Percentiles rank a stretch among this genome's conserved stretches.
Evolutionary conservation across 2,329 filamentous ascomycete species (phyloP).

Genomic region (Colletotrichum echinochloae): DNA sequence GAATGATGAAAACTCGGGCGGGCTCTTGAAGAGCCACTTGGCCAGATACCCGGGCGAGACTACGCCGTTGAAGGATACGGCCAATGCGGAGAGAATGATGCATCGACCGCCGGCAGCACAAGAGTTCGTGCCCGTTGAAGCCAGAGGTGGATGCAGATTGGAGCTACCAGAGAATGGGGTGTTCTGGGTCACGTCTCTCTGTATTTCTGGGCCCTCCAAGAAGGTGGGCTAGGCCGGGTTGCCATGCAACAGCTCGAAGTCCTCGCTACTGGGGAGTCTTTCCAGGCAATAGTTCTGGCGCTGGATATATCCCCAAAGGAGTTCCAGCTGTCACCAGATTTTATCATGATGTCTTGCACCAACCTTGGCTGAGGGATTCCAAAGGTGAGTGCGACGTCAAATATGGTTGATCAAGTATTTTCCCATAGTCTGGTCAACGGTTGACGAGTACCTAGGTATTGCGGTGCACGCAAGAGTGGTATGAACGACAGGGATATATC

Average conservation of each 20-base stretch:
- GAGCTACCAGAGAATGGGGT: slow-evolving; percentile 47
- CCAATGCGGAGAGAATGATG: slow-evolving; percentile 40
- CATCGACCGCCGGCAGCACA: slow-evolving; percentile 23
- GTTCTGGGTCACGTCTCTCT: slow-evolving; percentile 53
- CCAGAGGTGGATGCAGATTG: slow-evolving; percentile 48
- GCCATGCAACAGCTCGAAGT: slow-evolving; percentile 52
- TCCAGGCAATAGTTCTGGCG: slow-evolving; percentile 49
- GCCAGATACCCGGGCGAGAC: slow-evolving; percentile 50
- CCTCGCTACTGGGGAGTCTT: slow-evolving; percentile 48
- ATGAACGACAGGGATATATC: slow-evolving; percentile 46
- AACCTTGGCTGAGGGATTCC: slow-evolving; percentile 45
- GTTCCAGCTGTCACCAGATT: slow-evolving; percentile 46
- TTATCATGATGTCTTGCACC: slow-evolving; percentile 45
- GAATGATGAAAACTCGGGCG: background rate
- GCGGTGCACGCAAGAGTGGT: slow-evolving; percentile 46
- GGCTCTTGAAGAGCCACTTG: slow-evolving; percentile 8
- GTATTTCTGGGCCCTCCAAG: slow-evolving; percentile 33
- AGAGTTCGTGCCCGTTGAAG: slow-evolving; percentile 53
- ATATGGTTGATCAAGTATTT: background rate
- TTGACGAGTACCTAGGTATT: background rate
- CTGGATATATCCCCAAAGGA: slow-evolving; percentile 52
- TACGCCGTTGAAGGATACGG: slow-evolving; percentile 51
- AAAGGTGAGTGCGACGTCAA: slow-evolving; percentile 43
- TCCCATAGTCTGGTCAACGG: background rate
- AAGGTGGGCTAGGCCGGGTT: slow-evolving; percentile 45